A percentile compares a stretch with the other conserved stretches of the same genome.
Evolutionary conservation across 2,329 filamentous ascomycete species (phyloP).

Genomic region (Verticillium klebahnii): DNA sequence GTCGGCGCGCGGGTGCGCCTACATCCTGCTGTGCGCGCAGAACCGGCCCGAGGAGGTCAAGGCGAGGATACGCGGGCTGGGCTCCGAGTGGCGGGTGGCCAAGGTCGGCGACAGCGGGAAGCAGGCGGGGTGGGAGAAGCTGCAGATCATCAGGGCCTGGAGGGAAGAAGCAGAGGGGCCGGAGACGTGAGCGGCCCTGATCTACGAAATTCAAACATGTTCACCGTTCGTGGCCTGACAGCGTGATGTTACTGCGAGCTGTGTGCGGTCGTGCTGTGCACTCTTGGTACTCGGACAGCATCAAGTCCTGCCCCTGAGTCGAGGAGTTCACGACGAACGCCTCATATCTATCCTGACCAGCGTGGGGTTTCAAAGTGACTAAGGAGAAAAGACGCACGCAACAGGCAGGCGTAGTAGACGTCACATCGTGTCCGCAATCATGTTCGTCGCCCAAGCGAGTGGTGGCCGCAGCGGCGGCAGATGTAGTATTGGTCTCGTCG

Average conservation of each 20-base stretch:
- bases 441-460: not conserved
- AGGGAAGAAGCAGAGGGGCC: constrained; percentile 37
- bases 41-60: constrained; percentile 79
- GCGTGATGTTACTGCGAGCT: too few species aligned
- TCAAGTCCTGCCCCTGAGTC: too few species aligned
- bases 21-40: constrained; percentile 84
- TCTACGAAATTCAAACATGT: not conserved
- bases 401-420: not conserved
- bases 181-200: not conserved
- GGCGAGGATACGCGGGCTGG: constrained; percentile 41
- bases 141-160: constrained; percentile 87
- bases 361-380: too few species aligned
- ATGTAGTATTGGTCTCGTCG: not conserved
- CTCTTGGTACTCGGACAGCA: too few species aligned
- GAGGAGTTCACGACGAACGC: too few species aligned
- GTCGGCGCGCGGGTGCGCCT: constrained; percentile 69
- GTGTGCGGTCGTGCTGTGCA: too few species aligned
- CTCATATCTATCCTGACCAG: too few species aligned
- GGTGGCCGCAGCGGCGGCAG: not conserved
- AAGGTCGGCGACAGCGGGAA: constrained; percentile 79
- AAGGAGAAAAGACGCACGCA: too few species aligned
- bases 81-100: constrained; percentile 63
- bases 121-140: constrained; percentile 89
- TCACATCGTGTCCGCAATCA: not conserved
- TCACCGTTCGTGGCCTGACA: too few species aligned